Evolutionary conservation across 768 basidiomycete species (phyloP).

Genomic region (Agrocybe pediades): DNA sequence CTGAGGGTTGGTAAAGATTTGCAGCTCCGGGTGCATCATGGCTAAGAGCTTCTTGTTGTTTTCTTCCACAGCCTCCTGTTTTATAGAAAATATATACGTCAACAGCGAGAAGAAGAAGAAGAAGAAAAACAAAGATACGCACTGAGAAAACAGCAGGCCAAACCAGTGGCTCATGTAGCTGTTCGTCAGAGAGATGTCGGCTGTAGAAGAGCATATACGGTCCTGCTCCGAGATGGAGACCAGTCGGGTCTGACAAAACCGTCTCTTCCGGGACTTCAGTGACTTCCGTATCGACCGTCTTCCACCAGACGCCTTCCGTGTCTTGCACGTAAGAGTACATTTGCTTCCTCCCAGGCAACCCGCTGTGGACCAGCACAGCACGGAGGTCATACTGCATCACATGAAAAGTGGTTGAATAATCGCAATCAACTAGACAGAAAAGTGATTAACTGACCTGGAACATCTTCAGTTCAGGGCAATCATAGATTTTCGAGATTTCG

Average conservation of each 20-base stretch:
- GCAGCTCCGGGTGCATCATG: slow-evolving; percentile 33
- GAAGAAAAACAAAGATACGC: slow-evolving; percentile 6
- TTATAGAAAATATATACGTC: not conserved
- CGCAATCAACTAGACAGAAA: not conserved
- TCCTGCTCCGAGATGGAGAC: slow-evolving; percentile 75
- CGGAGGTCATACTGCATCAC: slow-evolving; percentile 82
- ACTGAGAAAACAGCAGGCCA: slow-evolving; percentile 43
- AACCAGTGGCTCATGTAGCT: slow-evolving; percentile 32
- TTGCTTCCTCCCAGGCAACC: slow-evolving; percentile 75
- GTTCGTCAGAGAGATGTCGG: slow-evolving; percentile 37
- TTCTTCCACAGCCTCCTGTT: slow-evolving; percentile 33
- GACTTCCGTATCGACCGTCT: slow-evolving; percentile 70
- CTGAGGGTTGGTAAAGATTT: slow-evolving; percentile 22
- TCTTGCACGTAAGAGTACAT: slow-evolving; percentile 78
- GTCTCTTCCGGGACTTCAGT: slow-evolving; percentile 72
- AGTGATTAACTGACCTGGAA: slow-evolving; percentile 45
- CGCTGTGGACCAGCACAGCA: slow-evolving; percentile 76
- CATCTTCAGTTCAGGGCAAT: slow-evolving; percentile 66
- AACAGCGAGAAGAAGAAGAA: not conserved
- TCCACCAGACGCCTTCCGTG: slow-evolving; percentile 73
- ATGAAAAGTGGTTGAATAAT: not conserved
- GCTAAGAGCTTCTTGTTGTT: slow-evolving; percentile 37
- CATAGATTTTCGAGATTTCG: slow-evolving; percentile 48
- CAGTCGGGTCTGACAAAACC: slow-evolving; percentile 68
- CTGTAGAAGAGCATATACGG: slow-evolving; percentile 80